Evolutionary conservation across 305 asterid genomes (phyloP).

Genomic region (Plantago coronopus): DNA sequence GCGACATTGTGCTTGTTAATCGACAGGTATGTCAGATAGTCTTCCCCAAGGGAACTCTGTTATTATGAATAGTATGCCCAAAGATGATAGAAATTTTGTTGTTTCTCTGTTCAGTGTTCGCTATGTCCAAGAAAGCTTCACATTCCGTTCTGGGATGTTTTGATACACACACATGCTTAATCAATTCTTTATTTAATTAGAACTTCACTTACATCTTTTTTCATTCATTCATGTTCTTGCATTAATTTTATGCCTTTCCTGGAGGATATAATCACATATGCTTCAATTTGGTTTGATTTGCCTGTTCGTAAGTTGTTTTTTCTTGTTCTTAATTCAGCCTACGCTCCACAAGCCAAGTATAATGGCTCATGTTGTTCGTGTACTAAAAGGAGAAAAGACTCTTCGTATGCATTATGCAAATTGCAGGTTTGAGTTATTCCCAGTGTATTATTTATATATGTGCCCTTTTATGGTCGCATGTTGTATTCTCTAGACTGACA

Average conservation of each 20-base stretch:
- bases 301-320: constrained; percentile 17
- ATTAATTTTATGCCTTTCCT: constrained; percentile 8
- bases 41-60: too few species aligned
- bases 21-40: constrained; percentile 61
- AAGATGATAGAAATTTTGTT: too few species aligned
- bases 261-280: constrained; percentile 9
- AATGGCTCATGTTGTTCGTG: constrained; percentile 98
- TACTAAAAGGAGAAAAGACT: constrained; percentile 91
- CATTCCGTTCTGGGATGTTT: too few species aligned
- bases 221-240: constrained; percentile 8
- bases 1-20: constrained; percentile 95
- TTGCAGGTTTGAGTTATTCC: constrained; percentile 72
- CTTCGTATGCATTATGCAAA: constrained; percentile 99
- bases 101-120: too few species aligned
- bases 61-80: too few species aligned
- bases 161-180: too few species aligned
- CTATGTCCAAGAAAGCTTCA: too few species aligned
- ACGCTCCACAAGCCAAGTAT: constrained; percentile 99
- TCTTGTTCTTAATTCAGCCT: constrained; percentile 56
- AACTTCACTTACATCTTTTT: too few species aligned
- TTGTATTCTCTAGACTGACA: constrained; percentile 27
- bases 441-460: constrained; percentile 1
- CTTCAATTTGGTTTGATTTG: constrained; percentile 17
- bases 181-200: too few species aligned
- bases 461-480: not conserved